phyloP scores from a whole-genome alignment of 192 early-diverging fungal genomes.

The Gigaspora rosea region DNA sequence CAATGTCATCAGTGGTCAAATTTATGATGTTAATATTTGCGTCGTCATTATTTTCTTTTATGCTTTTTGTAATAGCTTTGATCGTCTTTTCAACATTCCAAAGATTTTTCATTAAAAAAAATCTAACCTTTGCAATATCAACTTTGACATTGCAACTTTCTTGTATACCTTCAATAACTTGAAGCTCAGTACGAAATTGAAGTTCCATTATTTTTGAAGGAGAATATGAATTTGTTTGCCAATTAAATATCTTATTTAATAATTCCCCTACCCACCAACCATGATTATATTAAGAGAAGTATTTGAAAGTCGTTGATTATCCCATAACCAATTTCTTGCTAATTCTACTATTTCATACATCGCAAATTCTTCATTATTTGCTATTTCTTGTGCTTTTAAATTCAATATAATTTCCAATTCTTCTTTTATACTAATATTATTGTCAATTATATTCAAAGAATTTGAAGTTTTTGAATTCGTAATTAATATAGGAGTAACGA shows the following conservation, averaged over 20 bases:
- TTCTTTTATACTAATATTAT: background rate
- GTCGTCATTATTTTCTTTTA: background rate
- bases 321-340: slow-evolving; percentile 24
- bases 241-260: slow-evolving; percentile 5
- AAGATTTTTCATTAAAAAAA: slow-evolving; percentile 4
- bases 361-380: slow-evolving; percentile 24
- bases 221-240: slow-evolving; percentile 26
- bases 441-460: background rate
- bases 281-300: background rate
- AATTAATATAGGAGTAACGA: background rate
- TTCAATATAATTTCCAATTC: slow-evolving; percentile 9
- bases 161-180: slow-evolving; percentile 15
- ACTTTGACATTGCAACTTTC: slow-evolving; percentile 3
- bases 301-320: background rate
- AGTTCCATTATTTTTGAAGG: slow-evolving; percentile 15
- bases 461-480: too few relatives aligned
- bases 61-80: background rate
- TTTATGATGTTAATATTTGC: background rate
- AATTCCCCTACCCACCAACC: slow-evolving; percentile 14
- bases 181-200: slow-evolving; percentile 14
- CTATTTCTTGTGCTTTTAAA: background rate
- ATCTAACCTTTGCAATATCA: slow-evolving; percentile 9
- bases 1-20: background rate
- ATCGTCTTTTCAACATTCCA: slow-evolving; percentile 24
- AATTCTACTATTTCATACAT: slow-evolving; percentile 27